Conservation (phyloP, 169 alveolate species). For the Hammondia hammondi region DNA sequence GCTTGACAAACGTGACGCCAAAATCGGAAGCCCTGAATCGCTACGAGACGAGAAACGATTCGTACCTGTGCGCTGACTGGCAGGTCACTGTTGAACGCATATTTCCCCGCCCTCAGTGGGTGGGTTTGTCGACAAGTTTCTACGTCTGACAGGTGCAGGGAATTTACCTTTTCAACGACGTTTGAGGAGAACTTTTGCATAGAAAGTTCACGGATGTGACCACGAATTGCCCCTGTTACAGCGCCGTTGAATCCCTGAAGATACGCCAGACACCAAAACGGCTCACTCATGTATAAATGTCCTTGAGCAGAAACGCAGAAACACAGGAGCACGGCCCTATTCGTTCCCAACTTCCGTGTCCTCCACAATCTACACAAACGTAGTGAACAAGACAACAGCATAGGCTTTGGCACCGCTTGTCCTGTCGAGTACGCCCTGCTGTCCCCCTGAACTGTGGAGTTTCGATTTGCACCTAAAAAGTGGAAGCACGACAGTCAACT, state of each 20-base stretch:
- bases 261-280: neutral
- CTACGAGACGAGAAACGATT: slow-evolving; percentile 28
- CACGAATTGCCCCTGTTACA: slow-evolving; percentile 69
- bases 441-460: neutral
- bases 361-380: no score
- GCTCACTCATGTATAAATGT: no score
- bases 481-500: slow-evolving; percentile 79
- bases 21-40: slow-evolving; percentile 6
- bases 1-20: neutral
- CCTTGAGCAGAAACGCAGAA: no score
- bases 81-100: neutral
- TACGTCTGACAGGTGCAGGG: neutral
- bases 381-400: no score
- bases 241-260: neutral
- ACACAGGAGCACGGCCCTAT: no score
- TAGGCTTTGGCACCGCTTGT: neutral
- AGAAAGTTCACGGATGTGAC: slow-evolving; percentile 82
- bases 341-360: no score
- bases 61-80: neutral
- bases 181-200: slow-evolving; percentile 93
- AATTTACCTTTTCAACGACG: slow-evolving; percentile 87
- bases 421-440: neutral
- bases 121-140: neutral
- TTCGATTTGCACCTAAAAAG: slow-evolving; percentile 33
- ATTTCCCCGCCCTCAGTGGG: neutral